These are phyloP conservation scores for Hortiboletus flavorubellus DNA, from an alignment of 768 basidiomycete genomes.

Conservation along the genomic window DNA sequence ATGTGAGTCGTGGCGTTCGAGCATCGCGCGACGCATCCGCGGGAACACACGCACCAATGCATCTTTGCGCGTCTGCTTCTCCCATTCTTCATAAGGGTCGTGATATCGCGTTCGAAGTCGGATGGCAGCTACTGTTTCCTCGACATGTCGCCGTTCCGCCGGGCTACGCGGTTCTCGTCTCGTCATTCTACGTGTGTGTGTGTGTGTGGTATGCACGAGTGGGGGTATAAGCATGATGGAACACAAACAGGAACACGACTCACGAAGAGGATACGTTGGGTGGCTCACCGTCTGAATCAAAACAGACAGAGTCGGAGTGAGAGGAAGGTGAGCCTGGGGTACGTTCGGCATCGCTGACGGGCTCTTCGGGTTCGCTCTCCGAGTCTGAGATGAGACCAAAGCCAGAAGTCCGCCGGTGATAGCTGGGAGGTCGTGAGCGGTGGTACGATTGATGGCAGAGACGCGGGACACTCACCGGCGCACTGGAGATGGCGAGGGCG, in stretches of 20 bases:
- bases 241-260: slow-evolving; percentile 10
- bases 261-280: slow-evolving; percentile 34
- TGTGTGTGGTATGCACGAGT: background rate
- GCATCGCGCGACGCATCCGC: background rate
- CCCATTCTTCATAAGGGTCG: slow-evolving; percentile 51
- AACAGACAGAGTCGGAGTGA: slow-evolving; percentile 39
- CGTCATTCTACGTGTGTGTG: slow-evolving; percentile 6
- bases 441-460: background rate
- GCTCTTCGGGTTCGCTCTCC: slow-evolving; percentile 29
- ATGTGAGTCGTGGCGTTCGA: background rate
- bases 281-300: slow-evolving; percentile 43
- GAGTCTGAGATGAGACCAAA: slow-evolving; percentile 57
- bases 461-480: slow-evolving; percentile 33
- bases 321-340: slow-evolving; percentile 31
- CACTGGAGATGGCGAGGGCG: slow-evolving; percentile 47
- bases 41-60: slow-evolving; percentile 37
- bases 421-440: slow-evolving; percentile 5
- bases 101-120: slow-evolving; percentile 40
- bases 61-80: slow-evolving; percentile 45
- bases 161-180: slow-evolving; percentile 22
- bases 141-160: slow-evolving; percentile 35
- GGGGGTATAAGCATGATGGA: background rate
- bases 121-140: slow-evolving; percentile 47
- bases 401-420: slow-evolving; percentile 41
- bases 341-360: slow-evolving; percentile 38